Evolutionary conservation across 495 filamentous ascomycete species (phyloP), one percentile per base, ranked within the genome.

Genomic region (Xylaria sp.): DNA sequence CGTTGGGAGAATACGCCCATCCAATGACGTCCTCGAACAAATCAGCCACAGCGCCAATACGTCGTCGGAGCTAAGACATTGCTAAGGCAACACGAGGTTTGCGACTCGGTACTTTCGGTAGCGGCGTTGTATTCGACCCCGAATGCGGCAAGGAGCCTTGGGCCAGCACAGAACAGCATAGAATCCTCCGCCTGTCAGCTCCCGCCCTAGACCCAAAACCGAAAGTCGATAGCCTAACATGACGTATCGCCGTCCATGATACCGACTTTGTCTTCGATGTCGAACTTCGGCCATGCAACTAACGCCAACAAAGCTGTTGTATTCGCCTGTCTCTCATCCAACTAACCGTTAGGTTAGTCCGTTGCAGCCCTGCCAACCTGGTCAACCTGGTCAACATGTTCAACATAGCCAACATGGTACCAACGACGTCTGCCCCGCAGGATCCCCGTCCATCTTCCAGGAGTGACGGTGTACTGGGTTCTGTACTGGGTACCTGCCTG

Each of bases 1-100:
- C 31, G 1, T 67, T 19, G 29, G 33, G 64, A 26, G 48, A 6
- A 40, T 17, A 8, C 48, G 19, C 21, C 68, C 35, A 63, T 63
- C 68, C 68, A 70, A 70, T 70, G 58, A 70, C 58, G 61, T 26
- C 40, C 29, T 4, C 33, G 64, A 55, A 17, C 46, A 5, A 35
- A 21, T 29, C 44, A 14, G 68, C 46, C 57, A 52, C 67, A 29
- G 44, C 57, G 44, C 67, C 67, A 69, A 64, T 46, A 52, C 58
- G 50, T 69, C n/a, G 17, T 67, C 29, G 61, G 59, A 58, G 59
- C 69, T 37, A 62, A 70, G 68, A 70, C 68, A 70, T 70, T 71
- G 72, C 50, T 63, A 48, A 62, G 76, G 74, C 76, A 78, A 78
- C 76, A 78, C 76, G 76, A 78, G 74, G 65, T 78, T 72, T 72